Evolutionary conservation across 495 filamentous ascomycete genomes (phyloP).

Genomic region (Penicillium psychrofluorescens): DNA sequence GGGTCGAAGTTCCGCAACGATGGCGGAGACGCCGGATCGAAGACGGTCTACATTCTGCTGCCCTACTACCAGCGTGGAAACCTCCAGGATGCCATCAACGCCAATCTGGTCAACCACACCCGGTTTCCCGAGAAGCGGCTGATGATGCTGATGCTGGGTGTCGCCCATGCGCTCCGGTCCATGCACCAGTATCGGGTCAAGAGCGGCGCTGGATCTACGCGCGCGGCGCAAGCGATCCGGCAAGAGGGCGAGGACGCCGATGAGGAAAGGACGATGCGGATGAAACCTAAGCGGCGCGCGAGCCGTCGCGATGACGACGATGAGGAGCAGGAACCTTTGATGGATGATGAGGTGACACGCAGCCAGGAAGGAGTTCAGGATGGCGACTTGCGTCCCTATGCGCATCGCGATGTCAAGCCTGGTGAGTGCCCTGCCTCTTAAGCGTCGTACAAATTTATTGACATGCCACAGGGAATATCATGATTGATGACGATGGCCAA

Average conservation of each 20-base stretch:
- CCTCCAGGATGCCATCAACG: constrained; percentile 95
- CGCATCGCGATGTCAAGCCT: constrained; percentile 96
- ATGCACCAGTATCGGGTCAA: constrained; percentile 84
- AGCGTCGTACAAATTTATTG: too few species aligned
- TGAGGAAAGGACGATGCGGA: constrained; percentile 48
- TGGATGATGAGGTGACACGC: constrained; percentile 72
- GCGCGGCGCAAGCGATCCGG: constrained; percentile 55
- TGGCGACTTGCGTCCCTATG: constrained; percentile 72
- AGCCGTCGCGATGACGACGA: constrained; percentile 50
- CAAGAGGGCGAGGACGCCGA: constrained; percentile 54
- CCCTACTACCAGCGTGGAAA: constrained; percentile 94
- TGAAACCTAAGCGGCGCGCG: constrained; percentile 42
- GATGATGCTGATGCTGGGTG: constrained; percentile 86
- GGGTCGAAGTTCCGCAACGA: constrained; percentile 52
- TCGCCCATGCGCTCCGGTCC: constrained; percentile 75
- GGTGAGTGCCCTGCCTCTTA: constrained; percentile 39
- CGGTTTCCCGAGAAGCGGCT: constrained; percentile 81
- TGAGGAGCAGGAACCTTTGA: constrained; percentile 69
- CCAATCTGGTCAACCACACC: constrained; percentile 95
- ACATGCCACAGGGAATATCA: constrained; percentile 64
- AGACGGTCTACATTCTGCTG: constrained; percentile 93
- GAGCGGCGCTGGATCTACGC: constrained; percentile 43
- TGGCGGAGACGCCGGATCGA: constrained; percentile 54
- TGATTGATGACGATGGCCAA: constrained; percentile 83
- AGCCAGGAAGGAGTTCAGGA: constrained; percentile 65